These are phyloP conservation scores for Calonectria pseudoturangicola DNA, from an alignment of 2,329 filamentous ascomycete genomes.

Conservation along the genomic window DNA sequence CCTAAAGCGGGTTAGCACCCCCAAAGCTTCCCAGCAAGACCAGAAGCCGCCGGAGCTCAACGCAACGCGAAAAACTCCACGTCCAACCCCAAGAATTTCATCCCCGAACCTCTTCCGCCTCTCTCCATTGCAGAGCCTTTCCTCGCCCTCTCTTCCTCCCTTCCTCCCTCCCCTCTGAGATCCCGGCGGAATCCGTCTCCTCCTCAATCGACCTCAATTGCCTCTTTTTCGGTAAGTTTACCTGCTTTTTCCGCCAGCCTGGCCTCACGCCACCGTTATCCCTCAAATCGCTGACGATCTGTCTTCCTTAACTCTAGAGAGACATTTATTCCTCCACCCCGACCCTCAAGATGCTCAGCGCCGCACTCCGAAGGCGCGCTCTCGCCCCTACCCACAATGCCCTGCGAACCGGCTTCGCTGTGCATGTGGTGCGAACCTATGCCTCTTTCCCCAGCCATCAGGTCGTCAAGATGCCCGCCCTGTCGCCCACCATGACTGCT, in stretches of 20 bases:
- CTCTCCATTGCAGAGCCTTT: constrained; percentile 52
- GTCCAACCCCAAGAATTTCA: constrained; percentile 63
- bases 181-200: constrained; percentile 47
- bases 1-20: constrained; percentile 54
- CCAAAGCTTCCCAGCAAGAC: constrained; percentile 59
- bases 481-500: constrained; percentile 97
- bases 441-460: constrained; percentile 96
- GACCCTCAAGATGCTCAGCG: constrained; percentile 73
- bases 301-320: constrained; percentile 49
- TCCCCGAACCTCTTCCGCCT: constrained; percentile 54
- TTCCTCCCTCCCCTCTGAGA: constrained; percentile 46
- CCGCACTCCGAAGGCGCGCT: constrained; percentile 77
- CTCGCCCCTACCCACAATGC: constrained; percentile 70
- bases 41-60: constrained; percentile 63
- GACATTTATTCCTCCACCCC: constrained; percentile 54
- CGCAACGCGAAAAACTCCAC: constrained; percentile 63
- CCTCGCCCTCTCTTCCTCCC: constrained; percentile 57
- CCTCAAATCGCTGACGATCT: constrained; percentile 47
- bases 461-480: constrained; percentile 96
- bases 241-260: constrained; percentile 38
- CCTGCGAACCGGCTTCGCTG: constrained; percentile 70
- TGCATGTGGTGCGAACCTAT: constrained; percentile 77
- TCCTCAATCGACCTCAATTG: constrained; percentile 54
- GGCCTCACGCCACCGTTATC: constrained; percentile 36
- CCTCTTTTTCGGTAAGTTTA: constrained; percentile 49